Base-by-base conservation (phyloP, 2,329 filamentous ascomycete genomes). In the Stemphylium beticola region DNA sequence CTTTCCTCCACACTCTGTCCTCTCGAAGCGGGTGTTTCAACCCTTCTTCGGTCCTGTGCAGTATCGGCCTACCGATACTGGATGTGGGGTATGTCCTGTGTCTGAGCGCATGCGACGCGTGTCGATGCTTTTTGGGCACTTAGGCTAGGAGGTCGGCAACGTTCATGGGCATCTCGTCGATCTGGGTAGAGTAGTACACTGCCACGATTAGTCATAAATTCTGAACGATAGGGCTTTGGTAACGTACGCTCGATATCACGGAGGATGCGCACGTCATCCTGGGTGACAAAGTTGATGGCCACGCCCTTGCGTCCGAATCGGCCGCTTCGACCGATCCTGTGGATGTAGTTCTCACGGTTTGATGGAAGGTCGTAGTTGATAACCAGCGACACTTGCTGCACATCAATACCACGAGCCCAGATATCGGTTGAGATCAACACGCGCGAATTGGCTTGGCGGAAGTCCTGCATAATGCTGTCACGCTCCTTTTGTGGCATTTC, bases 291-390 rank as follows among this genome's bases (percentile, higher is more conserved):
- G 82, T 99, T 99, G 84, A 99, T 99, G 33, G 95, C 95, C 64
- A 99, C 95, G 84, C 95, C 95, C 83, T 99, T 99, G 71, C 95
- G 87, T 70, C 95, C 95, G 71, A 99, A 99, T 66, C 95, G 87
- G 67, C 95, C 95, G 74, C 91, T 95, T 74, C 95, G 88, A 74
- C 95, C 95, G 69, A 99, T 99, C 68, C 95, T 89, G 82, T 99
- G 95, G 77, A 99, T 98, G 79, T 99, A 99, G 82, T 99, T 99
- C 80, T 99, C 95, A 84, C 95, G 92, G 79, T 99, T 98, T 79
- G 90, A 95, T 3, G 95, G 95, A 55, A 99, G 83, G 76, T 99
- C 95, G 78, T 99, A 99, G 82, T 99, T 99, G 83, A 99, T 99
- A 59, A 99, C 95, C 72, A 99, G 82, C 58, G 91, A 96, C 68